These are phyloP conservation scores for Epicoccum nigrum DNA, from an alignment of 2,329 filamentous ascomycete species.

Conservation along the genomic window DNA sequence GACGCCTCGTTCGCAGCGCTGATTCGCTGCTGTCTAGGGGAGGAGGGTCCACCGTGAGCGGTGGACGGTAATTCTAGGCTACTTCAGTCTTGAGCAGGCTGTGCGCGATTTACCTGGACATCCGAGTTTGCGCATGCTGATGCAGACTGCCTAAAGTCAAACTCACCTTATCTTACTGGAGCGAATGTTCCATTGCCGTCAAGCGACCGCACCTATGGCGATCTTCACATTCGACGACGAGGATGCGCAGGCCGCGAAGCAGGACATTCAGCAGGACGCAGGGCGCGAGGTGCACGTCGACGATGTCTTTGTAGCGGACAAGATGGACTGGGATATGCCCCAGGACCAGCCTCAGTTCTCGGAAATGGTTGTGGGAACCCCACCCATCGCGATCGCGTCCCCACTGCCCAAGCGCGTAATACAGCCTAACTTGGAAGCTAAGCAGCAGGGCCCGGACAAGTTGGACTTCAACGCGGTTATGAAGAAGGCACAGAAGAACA, in stretches of 20 bases:
- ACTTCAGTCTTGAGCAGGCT: conserved; percentile 28
- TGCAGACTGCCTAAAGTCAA: conserved; percentile 31
- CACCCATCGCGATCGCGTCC: conserved; percentile 45
- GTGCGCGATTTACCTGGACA: conserved; percentile 27
- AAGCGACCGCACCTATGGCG: conserved; percentile 30
- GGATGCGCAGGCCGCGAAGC: conserved; percentile 33
- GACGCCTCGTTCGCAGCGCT: conserved; percentile 56
- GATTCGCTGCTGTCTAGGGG: conserved; percentile 54
- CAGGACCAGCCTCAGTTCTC: no score
- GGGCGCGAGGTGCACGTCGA: conserved; percentile 18
- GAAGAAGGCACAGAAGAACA: conserved; percentile 49
- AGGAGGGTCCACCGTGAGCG: conserved; percentile 59
- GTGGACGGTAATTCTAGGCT: conserved; percentile 57
- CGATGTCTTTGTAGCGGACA: conserved; percentile 26
- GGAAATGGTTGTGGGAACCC: conserved; percentile 34
- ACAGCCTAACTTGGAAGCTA: conserved; percentile 28
- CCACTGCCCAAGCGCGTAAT: conserved; percentile 39
- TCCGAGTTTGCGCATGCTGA: conserved; percentile 29
- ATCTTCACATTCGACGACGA: conserved; percentile 46
- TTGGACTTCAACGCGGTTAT: conserved; percentile 47
- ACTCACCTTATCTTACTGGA: conserved; percentile 16
- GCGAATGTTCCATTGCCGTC: conserved; percentile 15
- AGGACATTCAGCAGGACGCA: conserved; percentile 16
- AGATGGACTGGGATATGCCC: conserved; percentile 36
- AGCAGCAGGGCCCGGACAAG: conserved; percentile 41